Percentiles rank a stretch among this genome's conserved stretches.
Evolutionary conservation across 441 rosid species (phyloP).

Genomic region (Eutrema salsugineum): DNA sequence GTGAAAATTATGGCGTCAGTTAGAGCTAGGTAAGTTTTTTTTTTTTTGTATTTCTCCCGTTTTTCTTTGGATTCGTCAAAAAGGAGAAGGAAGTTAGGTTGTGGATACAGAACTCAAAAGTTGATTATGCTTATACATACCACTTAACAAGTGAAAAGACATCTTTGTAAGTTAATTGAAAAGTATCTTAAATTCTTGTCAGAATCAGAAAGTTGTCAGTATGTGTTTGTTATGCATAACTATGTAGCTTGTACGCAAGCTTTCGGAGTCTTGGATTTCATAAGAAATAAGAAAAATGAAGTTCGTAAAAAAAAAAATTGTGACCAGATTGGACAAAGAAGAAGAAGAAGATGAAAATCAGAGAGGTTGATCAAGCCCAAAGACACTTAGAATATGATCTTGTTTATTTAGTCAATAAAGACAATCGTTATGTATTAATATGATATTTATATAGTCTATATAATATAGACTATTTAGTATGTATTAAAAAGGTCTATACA

Average conservation of each 20-base stretch:
- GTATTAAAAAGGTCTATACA: too few relatives aligned
- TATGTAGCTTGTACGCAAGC: background rate
- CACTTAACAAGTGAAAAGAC: constrained; percentile 9
- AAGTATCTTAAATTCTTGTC: background rate
- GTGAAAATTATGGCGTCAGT: constrained; percentile 16
- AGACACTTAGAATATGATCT: too few relatives aligned
- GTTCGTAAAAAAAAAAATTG: background rate
- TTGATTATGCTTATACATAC: constrained; percentile 22
- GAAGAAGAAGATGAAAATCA: constrained; percentile 31
- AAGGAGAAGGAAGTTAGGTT: constrained; percentile 8
- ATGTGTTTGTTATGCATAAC: background rate
- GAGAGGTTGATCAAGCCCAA: constrained; percentile 85
- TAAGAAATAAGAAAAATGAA: background rate
- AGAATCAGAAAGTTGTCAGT: background rate
- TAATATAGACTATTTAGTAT: too few relatives aligned
- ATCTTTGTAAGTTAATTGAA: constrained; percentile 19
- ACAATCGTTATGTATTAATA: too few relatives aligned
- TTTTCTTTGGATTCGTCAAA: constrained; percentile 4
- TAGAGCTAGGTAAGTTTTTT: constrained; percentile 9
- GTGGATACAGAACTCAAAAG: constrained; percentile 23
- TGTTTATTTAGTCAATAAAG: too few relatives aligned
- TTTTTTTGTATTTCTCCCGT: background rate
- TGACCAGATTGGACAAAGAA: background rate
- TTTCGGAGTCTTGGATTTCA: background rate
- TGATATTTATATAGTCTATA: too few relatives aligned